Base-by-base conservation (phyloP, 2,329 filamentous ascomycete genomes). In the Claviceps cyperi region DNA sequence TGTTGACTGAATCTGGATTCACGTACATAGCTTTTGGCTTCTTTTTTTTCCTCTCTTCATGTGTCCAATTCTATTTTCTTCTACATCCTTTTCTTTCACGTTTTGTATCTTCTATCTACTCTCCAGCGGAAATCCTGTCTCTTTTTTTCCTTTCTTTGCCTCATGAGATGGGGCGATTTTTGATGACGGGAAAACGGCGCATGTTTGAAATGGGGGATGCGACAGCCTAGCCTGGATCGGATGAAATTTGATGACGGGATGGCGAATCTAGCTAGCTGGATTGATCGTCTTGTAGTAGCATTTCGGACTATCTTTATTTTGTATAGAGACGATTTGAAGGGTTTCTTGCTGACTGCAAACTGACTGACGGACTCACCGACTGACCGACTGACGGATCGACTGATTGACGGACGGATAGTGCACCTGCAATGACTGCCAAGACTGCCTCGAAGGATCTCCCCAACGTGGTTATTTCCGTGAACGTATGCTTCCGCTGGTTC, bases 171-270 rank as follows among this genome's bases (percentile, higher is more conserved):
- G 11, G 50, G 28, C 28, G 50, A 51, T 49, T 43, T 14, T 47
- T 39, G 50, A 52, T 19, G 41, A 32, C 9, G 28, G 28, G 37
- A 43, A n/a, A 38, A 52, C 38, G 50, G 50, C 50, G 50, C 40
- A 35, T 43, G 43, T 50, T 44, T 19, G 17, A 14, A 35, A 15
- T 19, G 50, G 47, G 38, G 46, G 7, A 5, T 15, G 4, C 46
- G 43, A 40, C 37, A 37, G 46, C 15, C 49, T 9, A 32, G 28
- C 28, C 9, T 32, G 28, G 9, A 32, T 4, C 45, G 47, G 37
- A 43, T 47, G 47, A 32, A 28, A 51, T 48, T 36, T 41, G 46
- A 46, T 46, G 46, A 51, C 37, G 24, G 43, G 15, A 21, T 2
- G 50, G 50, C 50, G 36, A 17, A 46, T 46, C 24, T 36, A 49